Base-by-base conservation (phyloP, 2,329 filamentous ascomycete species). In the Akanthomyces lecanii region DNA sequence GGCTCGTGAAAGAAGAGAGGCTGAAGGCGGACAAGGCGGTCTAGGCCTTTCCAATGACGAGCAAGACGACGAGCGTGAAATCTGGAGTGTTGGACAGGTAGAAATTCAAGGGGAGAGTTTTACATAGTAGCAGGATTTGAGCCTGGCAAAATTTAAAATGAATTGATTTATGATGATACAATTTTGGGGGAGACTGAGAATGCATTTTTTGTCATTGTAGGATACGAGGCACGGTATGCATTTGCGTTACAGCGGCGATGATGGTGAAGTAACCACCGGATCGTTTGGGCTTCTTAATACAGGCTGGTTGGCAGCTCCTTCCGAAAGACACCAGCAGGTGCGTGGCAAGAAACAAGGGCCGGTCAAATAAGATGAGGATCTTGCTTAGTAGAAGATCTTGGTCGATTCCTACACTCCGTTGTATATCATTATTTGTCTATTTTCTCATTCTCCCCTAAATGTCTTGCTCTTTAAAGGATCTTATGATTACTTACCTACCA, bases 21-120 rank as follows among this genome's bases (percentile, higher is more conserved):
- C 95, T 0, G 93, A 97, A 73, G 94, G 93, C 65, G 95, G 94
- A 8, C 85, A 89, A 64, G 93, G 93, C 53, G 92, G 92, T 0
- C 73, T 98, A 56, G 93, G 93, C 0, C 75, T 99, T 70, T 90
- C 89, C 40, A 92, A 91, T 72, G 95, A 99, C 75, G 95, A 99
- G 78, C 80, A 87, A 38, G 95, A 99, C 72, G 95, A 99, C 77
- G 92, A 97, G 80, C 89, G 86, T 76, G 95, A 99, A 79, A 88
- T 99, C 66, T 96, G 92, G 93, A 95, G 91, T 73, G 89, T 99
- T 56, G 95, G 95, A 6, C 93, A 89, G 76, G 87, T 97, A 56
- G 94, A 98, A 73, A 78, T 93, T 14, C 79, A 78, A 53, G 89
- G 85, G 10, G 90, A 91, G 63, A 74, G 79, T 7, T 82, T 83